These are phyloP conservation scores for Ochetophila trinervis DNA, from an alignment of 306 rosid species.

Conservation along the genomic window DNA sequence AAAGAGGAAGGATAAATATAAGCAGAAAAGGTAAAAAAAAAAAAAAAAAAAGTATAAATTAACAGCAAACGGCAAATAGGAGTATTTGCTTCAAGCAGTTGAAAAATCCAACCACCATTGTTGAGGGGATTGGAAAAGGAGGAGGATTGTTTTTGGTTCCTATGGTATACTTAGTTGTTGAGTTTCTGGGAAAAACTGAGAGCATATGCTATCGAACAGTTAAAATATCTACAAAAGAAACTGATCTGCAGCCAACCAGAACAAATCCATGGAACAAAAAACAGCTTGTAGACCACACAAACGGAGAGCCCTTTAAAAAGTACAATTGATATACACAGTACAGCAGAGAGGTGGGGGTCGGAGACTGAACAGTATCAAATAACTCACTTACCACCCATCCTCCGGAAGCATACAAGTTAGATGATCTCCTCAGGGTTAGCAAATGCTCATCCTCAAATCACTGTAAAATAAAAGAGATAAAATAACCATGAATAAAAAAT, in stretches of 20 bases:
- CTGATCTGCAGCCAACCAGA: constrained; percentile 36
- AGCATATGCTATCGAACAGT: constrained; percentile 35
- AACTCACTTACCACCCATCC: constrained; percentile 55
- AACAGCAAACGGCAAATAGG: constrained; percentile 5
- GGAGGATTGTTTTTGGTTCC: constrained; percentile 25
- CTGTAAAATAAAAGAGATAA: constrained; percentile 42
- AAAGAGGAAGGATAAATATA: no score
- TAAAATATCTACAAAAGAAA: constrained; percentile 45
- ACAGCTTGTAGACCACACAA: constrained; percentile 30
- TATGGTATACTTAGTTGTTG: constrained; percentile 28
- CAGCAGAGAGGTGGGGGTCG: constrained; percentile 34
- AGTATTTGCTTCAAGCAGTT: constrained; percentile 11
- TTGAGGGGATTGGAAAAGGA: background rate
- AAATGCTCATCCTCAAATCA: constrained; percentile 45
- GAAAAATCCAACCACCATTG: constrained; percentile 20
- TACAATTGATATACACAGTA: constrained; percentile 29
- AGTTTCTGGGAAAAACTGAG: constrained; percentile 31
- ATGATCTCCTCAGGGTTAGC: constrained; percentile 35
- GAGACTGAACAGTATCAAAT: constrained; percentile 38
- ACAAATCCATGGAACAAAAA: constrained; percentile 30
- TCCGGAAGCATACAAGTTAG: constrained; percentile 40
- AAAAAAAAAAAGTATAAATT: background rate
- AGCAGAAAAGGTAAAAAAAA: no score
- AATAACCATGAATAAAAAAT: background rate
- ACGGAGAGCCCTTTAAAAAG: constrained; percentile 25